These are phyloP conservation scores for Kernera saxatilis DNA, from an alignment of 345 rosid genomes.

Conservation along the genomic window DNA sequence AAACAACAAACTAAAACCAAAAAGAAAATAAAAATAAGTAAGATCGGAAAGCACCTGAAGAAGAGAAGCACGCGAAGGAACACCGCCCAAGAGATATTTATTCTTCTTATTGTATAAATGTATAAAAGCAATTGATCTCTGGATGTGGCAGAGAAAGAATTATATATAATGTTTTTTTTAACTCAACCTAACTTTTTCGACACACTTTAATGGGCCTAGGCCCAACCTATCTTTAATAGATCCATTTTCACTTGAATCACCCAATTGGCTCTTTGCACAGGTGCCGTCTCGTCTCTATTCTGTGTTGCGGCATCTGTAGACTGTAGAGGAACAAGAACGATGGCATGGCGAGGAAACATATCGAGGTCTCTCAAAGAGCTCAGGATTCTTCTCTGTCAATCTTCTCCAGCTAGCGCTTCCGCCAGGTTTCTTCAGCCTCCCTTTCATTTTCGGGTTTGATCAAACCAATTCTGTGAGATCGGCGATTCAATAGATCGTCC, in stretches of 20 bases:
- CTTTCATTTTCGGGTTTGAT: not conserved
- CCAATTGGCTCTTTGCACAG: not conserved
- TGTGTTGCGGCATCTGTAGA: not conserved
- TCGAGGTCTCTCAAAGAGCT: slow-evolving; percentile 52
- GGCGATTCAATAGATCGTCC: not conserved
- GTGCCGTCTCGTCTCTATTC: not conserved
- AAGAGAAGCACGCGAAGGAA: not conserved
- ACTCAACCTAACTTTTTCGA: not conserved
- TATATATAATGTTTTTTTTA: not conserved
- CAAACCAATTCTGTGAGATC: not conserved
- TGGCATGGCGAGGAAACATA: slow-evolving; percentile 48
- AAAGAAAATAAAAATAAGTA: not conserved
- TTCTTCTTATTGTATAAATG: too few relatives aligned
- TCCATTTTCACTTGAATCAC: not conserved
- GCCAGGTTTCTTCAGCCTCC: slow-evolving; percentile 41
- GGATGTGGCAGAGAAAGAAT: not conserved
- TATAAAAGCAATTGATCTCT: not conserved
- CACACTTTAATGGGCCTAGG: not conserved
- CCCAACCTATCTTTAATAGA: not conserved
- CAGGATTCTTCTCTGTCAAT: slow-evolving; percentile 65
- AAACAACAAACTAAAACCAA: not conserved
- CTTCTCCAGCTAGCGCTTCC: slow-evolving; percentile 63
- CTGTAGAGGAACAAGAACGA: slow-evolving; percentile 1
- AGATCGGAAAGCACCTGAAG: slow-evolving; percentile 13
- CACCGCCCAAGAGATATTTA: not conserved